Evolutionary conservation across 73 alveolate species (phyloP).

Genomic region (Paramecium tetraurelia): DNA sequence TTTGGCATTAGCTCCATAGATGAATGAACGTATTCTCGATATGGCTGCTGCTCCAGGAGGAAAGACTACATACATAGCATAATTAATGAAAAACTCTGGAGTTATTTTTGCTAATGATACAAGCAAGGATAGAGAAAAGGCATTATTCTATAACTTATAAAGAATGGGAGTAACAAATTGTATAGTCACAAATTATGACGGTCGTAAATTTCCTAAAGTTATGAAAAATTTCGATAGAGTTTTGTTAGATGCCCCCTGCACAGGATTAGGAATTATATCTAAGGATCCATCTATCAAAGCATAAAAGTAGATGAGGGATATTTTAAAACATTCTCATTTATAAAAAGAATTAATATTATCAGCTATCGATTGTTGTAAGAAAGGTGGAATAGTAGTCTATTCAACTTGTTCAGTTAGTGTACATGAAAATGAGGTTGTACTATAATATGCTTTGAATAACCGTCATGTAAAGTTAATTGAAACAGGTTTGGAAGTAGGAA

Average conservation of each 20-base stretch:
- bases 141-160: conserved; percentile 88
- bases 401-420: conserved; percentile 99
- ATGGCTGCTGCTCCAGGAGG: conserved; percentile 99
- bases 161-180: conserved; percentile 97
- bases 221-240: conserved; percentile 95
- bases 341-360: conserved; percentile 97
- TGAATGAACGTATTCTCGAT: conserved; percentile 95
- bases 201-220: conserved; percentile 89
- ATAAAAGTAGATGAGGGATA: conserved; percentile 83
- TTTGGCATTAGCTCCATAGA: conserved; percentile 97
- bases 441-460: conserved; percentile 92
- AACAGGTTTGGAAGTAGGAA: conserved; percentile 96
- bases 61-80: conserved; percentile 96
- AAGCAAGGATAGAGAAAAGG: conserved; percentile 89
- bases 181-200: conserved; percentile 97
- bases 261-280: conserved; percentile 98
- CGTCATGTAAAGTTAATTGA: conserved; percentile 93
- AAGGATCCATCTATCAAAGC: conserved; percentile 98
- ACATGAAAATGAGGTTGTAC: conserved; percentile 98
- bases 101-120: conserved; percentile 96
- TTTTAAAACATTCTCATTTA: conserved; percentile 91
- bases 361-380: conserved; percentile 97
- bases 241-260: conserved; percentile 99
- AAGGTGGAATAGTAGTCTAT: conserved; percentile 76
- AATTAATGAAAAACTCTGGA: conserved; percentile 99